Conservation (phyloP, 192 early-diverging fungal species). For the Backusella circina region DNA sequence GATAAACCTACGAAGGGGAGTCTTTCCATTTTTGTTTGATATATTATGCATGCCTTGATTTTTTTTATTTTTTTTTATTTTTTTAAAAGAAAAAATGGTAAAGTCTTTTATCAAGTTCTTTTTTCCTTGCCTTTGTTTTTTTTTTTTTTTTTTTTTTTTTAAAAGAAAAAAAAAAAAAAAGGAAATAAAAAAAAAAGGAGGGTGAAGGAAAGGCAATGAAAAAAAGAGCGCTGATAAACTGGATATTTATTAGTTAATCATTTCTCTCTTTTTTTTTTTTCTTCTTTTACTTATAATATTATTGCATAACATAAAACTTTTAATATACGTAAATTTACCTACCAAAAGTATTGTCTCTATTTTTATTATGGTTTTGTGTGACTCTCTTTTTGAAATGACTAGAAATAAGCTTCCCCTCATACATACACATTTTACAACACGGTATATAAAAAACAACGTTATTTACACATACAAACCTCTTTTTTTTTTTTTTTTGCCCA, state of each 20-base stretch:
- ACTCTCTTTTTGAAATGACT: constrained; percentile 1
- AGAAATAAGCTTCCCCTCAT: background rate
- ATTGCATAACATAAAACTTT: constrained; percentile 3
- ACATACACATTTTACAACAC: background rate
- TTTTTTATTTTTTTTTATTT: constrained; percentile 2
- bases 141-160: background rate
- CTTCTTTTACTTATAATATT: background rate
- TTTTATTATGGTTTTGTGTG: constrained; percentile 4
- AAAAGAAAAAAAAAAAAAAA: background rate
- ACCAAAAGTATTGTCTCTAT: background rate
- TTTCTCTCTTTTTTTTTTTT: background rate
- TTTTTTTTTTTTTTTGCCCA: no score
- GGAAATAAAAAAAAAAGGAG: background rate
- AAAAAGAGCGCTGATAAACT: background rate
- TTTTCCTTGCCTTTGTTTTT: background rate
- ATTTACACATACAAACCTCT: background rate
- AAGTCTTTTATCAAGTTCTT: background rate
- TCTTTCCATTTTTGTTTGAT: background rate
- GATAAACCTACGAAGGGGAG: background rate
- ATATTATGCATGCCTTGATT: background rate
- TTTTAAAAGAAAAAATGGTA: background rate
- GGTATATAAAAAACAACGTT: background rate
- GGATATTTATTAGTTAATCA: background rate
- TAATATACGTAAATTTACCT: constrained; percentile 5
- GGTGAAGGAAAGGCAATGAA: background rate